phyloP scores from a whole-genome alignment of 2,329 filamentous ascomycete species.

The Epichloe brachyelytri region DNA sequence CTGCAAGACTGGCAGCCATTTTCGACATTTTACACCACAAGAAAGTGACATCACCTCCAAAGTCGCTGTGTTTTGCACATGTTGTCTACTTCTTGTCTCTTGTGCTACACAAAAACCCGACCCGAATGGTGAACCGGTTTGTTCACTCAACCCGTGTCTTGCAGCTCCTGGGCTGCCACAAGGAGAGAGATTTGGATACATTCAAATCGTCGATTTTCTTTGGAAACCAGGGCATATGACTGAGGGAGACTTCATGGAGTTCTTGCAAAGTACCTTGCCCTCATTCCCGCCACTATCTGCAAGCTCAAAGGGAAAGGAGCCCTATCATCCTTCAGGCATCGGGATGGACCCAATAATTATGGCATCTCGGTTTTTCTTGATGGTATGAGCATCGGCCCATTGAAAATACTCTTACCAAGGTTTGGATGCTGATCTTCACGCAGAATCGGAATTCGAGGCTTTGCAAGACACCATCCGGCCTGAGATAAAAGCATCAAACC shows the following conservation, averaged over 20 bases:
- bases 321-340: slow-evolving; percentile 9
- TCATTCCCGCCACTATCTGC: slow-evolving; percentile 10
- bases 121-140: slow-evolving; percentile 23
- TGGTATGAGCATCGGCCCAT: slow-evolving; percentile 22
- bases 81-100: slow-evolving; percentile 37
- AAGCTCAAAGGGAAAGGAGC: slow-evolving; percentile 31
- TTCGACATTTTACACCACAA: slow-evolving; percentile 25
- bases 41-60: slow-evolving; percentile 25
- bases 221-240: slow-evolving; percentile 33
- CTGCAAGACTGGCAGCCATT: slow-evolving; percentile 29
- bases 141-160: slow-evolving; percentile 34
- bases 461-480: slow-evolving; percentile 17
- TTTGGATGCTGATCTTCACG: background rate
- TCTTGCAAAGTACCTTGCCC: slow-evolving; percentile 13
- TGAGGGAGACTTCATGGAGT: slow-evolving; percentile 15
- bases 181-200: slow-evolving; percentile 26
- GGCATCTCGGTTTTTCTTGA: slow-evolving; percentile 37
- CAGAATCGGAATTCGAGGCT: slow-evolving; percentile 35
- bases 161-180: slow-evolving; percentile 26
- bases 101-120: slow-evolving; percentile 29
- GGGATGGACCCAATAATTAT: slow-evolving; percentile 25
- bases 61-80: slow-evolving; percentile 38
- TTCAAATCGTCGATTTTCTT: slow-evolving; percentile 29
- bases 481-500: slow-evolving; percentile 26
- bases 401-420: background rate